Base-by-base conservation (phyloP, 805 yeast species). In the Yarrowia deformans region DNA sequence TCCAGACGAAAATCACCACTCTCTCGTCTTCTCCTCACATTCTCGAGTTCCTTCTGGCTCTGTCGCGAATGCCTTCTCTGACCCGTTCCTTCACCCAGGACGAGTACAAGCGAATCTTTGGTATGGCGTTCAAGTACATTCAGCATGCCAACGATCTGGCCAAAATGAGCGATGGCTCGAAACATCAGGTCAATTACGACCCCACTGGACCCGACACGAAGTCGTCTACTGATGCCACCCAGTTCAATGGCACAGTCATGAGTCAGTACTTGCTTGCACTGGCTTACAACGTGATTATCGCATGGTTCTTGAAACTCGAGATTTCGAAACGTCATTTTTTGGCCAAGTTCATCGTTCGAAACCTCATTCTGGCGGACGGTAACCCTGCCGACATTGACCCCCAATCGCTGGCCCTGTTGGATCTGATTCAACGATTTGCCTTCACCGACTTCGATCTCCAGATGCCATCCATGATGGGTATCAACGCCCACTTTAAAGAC, bases 71-170 rank as follows among this genome's bases (percentile, higher is more conserved):
- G 50, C 93, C 94, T 0, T 77, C 85, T 1, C 77, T 91, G 69
- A 87, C 90, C 0, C 83, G 91, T 0, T 88, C 88, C 73, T 89
- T 91, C 75, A 89, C 90, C 3, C 82, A 84, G 19, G 95, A 90
- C 63, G 97, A 92, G 73, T 89, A 84, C 76, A 89, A 88, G 73
- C 82, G 93, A 58, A 91, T 91, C 2, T 90, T 92, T 80, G 97
- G 90, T 1, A 90, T 92, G 75, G 89, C 93, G 0, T 90, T 92
- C 80, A 88, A 88, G 73, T 89, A 88, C 73, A 89, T 91, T 68
- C 91, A 90, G 74, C 88, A 87, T 74, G 86, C 91, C 1, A 81
- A 84, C 66, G 93, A 90, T 72, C 72, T 52, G 50, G 50, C 60
- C 19, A 50, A 40, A 34, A 67, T 63, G 49, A 37, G 43, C 29